Base-by-base conservation (phyloP, 108 stramenopile species). In the Cylindrotheca closterium region DNA sequence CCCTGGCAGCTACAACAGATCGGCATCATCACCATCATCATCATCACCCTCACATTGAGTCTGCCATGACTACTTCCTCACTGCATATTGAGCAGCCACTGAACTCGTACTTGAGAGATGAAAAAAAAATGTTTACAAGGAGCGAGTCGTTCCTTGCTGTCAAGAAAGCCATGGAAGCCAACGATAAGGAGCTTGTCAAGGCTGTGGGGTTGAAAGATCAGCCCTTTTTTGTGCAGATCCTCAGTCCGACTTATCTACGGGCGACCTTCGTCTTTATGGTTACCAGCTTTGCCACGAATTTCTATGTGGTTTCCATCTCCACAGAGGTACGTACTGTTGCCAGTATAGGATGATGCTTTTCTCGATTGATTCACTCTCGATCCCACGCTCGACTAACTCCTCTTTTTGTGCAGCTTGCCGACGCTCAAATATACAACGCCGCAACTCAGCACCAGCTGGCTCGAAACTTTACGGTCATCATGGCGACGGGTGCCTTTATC, bases 221-320 rank as follows among this genome's bases (percentile, higher is more conserved):
- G 22, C 77, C 71, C 33, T 77, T 86, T 30, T 23, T 17, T 34
- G 28, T 63, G 3, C 80, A 86, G 51, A 57, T 82, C 1, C 28
- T 28, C 30, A 79, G 74, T 31, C 55, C 24, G 2, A 47, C 52
- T 4, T 80, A 70, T 52, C 15, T 72, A 24, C 62, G 77, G n/a
- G 58, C 74, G 17, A 25, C 64, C 23, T 23, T 82, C 12, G 69
- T 82, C 48, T 79, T 82, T 52, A 27, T 66, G 27, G 26, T 78
- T 12, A 42, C 56, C 12, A 46, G 51, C 8, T 86, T 79, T 58
- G 72, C 60, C 23, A 72, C 77, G 0, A 80, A 80, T 47, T 78
- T 86, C 49, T 75, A 70, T 30, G 67, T 85, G 22, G 79, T 70
- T 2, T 75, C 84, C 10, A 27, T 86, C n/a, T 57, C 70, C 7